phyloP scores from a whole-genome alignment of 345 rosid species.

The Arabis alpina region DNA sequence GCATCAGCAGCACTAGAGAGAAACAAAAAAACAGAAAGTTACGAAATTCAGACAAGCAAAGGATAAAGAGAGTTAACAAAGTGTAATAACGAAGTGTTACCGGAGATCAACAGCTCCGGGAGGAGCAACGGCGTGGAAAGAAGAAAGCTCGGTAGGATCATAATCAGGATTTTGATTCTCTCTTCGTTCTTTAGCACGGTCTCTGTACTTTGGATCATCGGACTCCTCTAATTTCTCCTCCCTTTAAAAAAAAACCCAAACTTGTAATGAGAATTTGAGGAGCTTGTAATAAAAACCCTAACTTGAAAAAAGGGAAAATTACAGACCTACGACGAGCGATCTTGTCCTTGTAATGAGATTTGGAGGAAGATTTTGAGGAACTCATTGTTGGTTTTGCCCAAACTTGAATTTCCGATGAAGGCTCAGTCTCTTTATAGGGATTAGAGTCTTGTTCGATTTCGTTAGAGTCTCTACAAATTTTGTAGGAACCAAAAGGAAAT shows the following conservation, averaged over 20 bases:
- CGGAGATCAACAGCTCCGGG: constrained; percentile 80
- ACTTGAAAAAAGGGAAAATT: background rate
- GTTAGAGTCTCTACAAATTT: no score
- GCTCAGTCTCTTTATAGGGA: no score
- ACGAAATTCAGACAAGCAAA: background rate
- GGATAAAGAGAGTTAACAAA: background rate
- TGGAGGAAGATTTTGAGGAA: constrained; percentile 64
- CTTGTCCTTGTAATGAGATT: constrained; percentile 81
- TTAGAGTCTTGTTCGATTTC: no score
- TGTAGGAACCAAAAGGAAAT: no score
- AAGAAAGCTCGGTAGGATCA: constrained; percentile 77
- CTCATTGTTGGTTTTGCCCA: background rate
- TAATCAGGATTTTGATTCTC: constrained; percentile 98
- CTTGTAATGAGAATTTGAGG: no score
- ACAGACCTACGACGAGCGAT: constrained; percentile 80
- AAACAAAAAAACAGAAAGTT: background rate
- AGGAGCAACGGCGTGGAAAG: constrained; percentile 97
- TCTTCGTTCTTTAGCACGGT: constrained; percentile 95
- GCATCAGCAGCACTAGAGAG: constrained; percentile 69
- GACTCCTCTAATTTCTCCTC: constrained; percentile 91
- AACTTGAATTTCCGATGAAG: background rate
- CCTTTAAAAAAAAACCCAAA: constrained; percentile 42
- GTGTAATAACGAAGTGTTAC: constrained; percentile 31
- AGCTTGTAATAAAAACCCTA: no score
- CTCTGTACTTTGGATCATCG: constrained; percentile 78